Evolutionary conservation across 2,329 filamentous ascomycete genomes (phyloP).

Genomic region (Leptodontidium sp.): DNA sequence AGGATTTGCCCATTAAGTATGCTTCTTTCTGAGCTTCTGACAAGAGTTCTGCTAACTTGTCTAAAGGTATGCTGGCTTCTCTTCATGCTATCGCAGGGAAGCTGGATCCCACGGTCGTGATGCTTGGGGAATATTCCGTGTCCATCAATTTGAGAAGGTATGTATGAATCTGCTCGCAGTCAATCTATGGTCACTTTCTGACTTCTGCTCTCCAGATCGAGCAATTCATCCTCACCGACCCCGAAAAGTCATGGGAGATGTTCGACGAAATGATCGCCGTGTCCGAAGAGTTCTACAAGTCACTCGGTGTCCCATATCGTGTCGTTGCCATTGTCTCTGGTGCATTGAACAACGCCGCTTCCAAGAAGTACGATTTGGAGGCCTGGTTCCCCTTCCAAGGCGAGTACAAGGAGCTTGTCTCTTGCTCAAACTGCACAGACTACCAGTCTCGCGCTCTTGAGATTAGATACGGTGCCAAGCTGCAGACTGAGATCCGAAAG

Average conservation of each 20-base stretch:
- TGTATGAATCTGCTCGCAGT: slow-evolving; percentile 49
- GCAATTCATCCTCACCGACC: slow-evolving; percentile 82
- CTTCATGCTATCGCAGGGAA: slow-evolving; percentile 95
- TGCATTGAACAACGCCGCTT: slow-evolving; percentile 85
- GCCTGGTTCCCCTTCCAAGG: slow-evolving; percentile 96
- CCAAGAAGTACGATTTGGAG: slow-evolving; percentile 96
- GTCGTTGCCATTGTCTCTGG: slow-evolving; percentile 96
- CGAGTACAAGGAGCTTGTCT: slow-evolving; percentile 98
- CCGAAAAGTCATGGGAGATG: slow-evolving; percentile 89
- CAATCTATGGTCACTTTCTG: slow-evolving; percentile 1
- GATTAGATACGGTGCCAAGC: slow-evolving; percentile 90
- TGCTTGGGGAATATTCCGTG: slow-evolving; percentile 97
- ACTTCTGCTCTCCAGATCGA: slow-evolving; percentile 62
- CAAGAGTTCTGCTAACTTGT: slow-evolving; percentile 20
- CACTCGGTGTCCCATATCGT: slow-evolving; percentile 86
- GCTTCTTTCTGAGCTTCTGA: slow-evolving; percentile 1
- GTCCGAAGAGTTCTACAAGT: slow-evolving; percentile 95
- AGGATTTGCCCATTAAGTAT: slow-evolving; percentile 87
- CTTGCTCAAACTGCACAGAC: slow-evolving; percentile 97
- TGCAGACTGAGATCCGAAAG: slow-evolving; percentile 84
- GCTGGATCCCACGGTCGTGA: slow-evolving; percentile 91
- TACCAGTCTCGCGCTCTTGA: slow-evolving; percentile 95
- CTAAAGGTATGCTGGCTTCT: slow-evolving; percentile 79
- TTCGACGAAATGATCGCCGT: slow-evolving; percentile 93
- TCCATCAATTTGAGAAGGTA: slow-evolving; percentile 97